Evolutionary conservation across 2,329 filamentous ascomycete species (phyloP).

Genomic region (Bipolaris oryzae): DNA sequence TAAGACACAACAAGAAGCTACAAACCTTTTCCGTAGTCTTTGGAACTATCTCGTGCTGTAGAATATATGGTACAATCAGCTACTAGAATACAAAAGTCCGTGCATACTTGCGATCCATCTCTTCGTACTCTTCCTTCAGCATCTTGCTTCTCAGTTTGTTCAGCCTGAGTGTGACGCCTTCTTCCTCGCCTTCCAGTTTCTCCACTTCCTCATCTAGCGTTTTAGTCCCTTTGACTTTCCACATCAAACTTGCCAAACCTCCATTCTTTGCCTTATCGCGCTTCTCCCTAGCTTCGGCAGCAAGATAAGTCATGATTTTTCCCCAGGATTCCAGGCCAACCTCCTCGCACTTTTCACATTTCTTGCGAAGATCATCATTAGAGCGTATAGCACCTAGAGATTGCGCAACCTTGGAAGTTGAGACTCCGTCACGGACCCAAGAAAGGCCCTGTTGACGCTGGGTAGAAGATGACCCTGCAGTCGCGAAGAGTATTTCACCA

Average conservation of each 20-base stretch:
- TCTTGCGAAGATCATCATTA: constrained; percentile 56
- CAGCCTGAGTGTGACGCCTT: constrained; percentile 42
- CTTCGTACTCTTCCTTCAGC: constrained; percentile 43
- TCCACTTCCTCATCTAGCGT: constrained; percentile 38
- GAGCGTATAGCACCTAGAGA: constrained; percentile 56
- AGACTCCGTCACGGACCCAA: constrained; percentile 88
- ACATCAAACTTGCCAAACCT: constrained; percentile 27
- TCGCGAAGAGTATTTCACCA: constrained; percentile 87
- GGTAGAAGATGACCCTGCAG: constrained; percentile 52
- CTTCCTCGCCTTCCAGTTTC: constrained; percentile 43
- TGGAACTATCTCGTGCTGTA: neutral
- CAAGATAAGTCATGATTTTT: constrained; percentile 74
- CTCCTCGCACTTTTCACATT: constrained; percentile 77
- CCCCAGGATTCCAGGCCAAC: constrained; percentile 83
- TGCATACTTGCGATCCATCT: constrained; percentile 44
- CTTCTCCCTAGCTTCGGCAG: constrained; percentile 51
- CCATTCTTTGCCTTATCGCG: constrained; percentile 29
- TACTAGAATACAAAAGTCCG: constrained; percentile 45
- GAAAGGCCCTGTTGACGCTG: constrained; percentile 69
- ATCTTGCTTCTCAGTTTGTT: constrained; percentile 44
- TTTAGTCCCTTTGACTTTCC: constrained; percentile 36
- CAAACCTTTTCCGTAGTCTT: neutral
- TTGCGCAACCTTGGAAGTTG: constrained; percentile 68
- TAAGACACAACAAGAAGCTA: neutral
- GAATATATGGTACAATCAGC: constrained; percentile 5